phyloP scores from a whole-genome alignment of 106 monocot species.

The Acanthochlamys bracteata region DNA sequence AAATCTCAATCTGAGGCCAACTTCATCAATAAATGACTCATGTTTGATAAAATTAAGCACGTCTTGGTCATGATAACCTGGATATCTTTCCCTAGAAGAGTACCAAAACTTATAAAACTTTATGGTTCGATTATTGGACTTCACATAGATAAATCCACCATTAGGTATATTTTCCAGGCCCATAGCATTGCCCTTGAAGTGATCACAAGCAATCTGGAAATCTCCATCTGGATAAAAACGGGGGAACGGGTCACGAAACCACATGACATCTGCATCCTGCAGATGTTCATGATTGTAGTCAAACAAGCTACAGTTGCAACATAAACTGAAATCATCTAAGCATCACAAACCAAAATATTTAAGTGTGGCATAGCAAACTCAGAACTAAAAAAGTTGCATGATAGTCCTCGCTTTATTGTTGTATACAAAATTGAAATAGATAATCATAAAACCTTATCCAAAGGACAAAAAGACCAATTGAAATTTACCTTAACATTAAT shows the following conservation, averaged over 20 bases:
- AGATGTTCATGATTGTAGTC: background rate
- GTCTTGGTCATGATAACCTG: conserved; percentile 16
- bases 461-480: too few relatives aligned
- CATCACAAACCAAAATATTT: too few relatives aligned
- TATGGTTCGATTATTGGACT: conserved; percentile 12
- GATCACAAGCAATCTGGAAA: conserved; percentile 21
- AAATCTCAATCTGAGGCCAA: conserved; percentile 10
- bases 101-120: conserved; percentile 19
- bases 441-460: too few relatives aligned
- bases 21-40: conserved; percentile 1
- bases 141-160: conserved; percentile 12
- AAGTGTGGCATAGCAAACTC: too few relatives aligned
- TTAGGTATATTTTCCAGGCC: conserved; percentile 9
- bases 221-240: conserved; percentile 17
- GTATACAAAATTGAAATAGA: too few relatives aligned
- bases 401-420: too few relatives aligned
- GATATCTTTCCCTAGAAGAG: conserved; percentile 5
- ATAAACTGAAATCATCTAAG: background rate
- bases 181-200: conserved; percentile 9
- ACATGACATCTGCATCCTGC: conserved; percentile 19
- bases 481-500: too few relatives aligned
- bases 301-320: background rate
- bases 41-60: conserved; percentile 13
- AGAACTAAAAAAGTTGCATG: too few relatives aligned
- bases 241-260: conserved; percentile 15